phyloP scores from a whole-genome alignment of 2,329 filamentous ascomycete genomes.

The Cercospora sp. region DNA sequence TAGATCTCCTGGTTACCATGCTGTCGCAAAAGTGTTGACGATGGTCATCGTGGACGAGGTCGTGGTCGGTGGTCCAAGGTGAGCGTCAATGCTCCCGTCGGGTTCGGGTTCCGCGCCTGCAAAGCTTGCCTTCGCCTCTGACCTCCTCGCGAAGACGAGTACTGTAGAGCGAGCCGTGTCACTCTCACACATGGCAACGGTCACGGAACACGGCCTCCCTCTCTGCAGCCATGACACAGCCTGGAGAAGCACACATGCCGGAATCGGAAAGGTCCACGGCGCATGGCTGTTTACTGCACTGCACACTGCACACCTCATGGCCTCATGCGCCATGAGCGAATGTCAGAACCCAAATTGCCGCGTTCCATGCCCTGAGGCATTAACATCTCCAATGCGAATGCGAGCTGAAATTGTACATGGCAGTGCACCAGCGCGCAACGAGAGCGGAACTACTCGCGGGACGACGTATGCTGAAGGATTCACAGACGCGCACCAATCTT shows the following conservation, averaged over 20 bases:
- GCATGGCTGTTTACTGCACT: background rate
- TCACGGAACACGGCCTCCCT: too few relatives aligned
- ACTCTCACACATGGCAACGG: too few relatives aligned
- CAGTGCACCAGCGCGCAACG: constrained; percentile 3
- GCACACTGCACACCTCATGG: background rate
- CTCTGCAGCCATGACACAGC: background rate
- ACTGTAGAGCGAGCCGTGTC: too few relatives aligned
- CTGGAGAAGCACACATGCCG: background rate
- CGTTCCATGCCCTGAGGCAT: background rate
- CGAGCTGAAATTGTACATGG: constrained; percentile 3
- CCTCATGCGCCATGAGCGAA: background rate
- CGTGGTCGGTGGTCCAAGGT: background rate
- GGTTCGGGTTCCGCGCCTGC: background rate
- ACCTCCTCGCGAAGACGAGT: too few relatives aligned
- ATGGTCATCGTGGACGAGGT: background rate
- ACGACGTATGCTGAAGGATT: constrained; percentile 1
- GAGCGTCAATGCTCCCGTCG: background rate
- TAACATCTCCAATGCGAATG: background rate
- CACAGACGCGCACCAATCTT: background rate
- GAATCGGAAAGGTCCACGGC: background rate
- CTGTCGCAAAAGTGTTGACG: background rate
- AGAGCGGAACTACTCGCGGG: background rate
- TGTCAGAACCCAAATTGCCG: background rate
- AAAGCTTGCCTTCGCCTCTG: too few relatives aligned
- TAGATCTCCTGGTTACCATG: background rate